Evolutionary conservation across 2,329 filamentous ascomycete species (phyloP).

Genomic region (Colletotrichum sp.): DNA sequence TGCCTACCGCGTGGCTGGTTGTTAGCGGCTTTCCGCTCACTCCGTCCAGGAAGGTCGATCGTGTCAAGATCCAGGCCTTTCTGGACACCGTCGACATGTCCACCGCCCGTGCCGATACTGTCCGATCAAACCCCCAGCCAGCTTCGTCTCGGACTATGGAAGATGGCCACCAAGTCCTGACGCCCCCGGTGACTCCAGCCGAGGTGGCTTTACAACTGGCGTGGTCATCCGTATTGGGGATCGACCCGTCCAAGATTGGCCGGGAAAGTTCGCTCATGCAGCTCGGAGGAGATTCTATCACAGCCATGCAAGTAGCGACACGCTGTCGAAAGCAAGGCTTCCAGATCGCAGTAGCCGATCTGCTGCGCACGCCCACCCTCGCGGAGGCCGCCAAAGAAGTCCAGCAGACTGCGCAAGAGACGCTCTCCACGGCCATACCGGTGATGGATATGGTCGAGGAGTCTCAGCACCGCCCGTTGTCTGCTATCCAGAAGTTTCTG

Average conservation of each 20-base stretch:
- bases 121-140: neutral
- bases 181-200: rapidly evolving
- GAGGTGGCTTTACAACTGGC: neutral
- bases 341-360: neutral
- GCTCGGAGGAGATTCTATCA: neutral
- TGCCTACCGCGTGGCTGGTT: neutral
- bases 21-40: neutral
- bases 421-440: neutral
- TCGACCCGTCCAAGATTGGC: neutral
- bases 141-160: neutral
- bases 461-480: neutral
- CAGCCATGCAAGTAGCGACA: neutral
- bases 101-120: neutral
- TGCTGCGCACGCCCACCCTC: neutral
- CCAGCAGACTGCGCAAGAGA: neutral
- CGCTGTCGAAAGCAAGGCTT: neutral
- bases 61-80: neutral
- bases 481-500: neutral
- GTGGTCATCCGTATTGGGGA: neutral
- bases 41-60: neutral
- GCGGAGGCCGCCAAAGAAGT: neutral
- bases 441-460: neutral
- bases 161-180: neutral
- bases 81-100: neutral
- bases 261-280: neutral